A percentile compares a stretch with the other conserved stretches of the same genome.
phyloP scores from a whole-genome alignment of 768 basidiomycete genomes.

The Hygrophoropsis aurantiaca region DNA sequence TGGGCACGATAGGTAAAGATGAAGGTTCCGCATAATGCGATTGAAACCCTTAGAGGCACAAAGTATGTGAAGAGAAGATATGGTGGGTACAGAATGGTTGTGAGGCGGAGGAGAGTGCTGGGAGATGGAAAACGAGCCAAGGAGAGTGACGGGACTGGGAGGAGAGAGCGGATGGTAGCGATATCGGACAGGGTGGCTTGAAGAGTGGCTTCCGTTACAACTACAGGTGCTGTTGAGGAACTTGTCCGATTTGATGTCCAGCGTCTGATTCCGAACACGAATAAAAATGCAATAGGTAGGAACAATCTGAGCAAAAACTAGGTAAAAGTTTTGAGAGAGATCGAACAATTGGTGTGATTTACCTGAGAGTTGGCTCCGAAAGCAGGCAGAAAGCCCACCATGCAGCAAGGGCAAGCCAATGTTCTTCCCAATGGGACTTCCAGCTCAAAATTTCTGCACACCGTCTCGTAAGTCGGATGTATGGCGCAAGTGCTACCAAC shows the following conservation, averaged over 20 bases:
- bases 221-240: conserved; percentile 18
- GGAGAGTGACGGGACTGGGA: conserved; percentile 40
- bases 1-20: conserved; percentile 65
- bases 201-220: conserved; percentile 55
- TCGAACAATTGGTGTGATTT: conserved; percentile 13
- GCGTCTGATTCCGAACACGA: conserved; percentile 34
- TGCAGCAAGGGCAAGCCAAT: conserved; percentile 61
- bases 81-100: conserved; percentile 57
- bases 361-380: conserved; percentile 51
- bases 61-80: conserved; percentile 66
- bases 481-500: conserved; percentile 62
- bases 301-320: conserved; percentile 45
- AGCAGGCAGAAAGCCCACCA: conserved; percentile 84
- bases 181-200: conserved; percentile 64
- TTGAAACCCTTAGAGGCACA: conserved; percentile 59
- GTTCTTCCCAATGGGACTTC: conserved; percentile 55
- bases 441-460: conserved; percentile 55
- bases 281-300: conserved; percentile 52
- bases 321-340: conserved; percentile 6
- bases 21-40: conserved; percentile 59
- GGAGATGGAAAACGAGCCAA: conserved; percentile 28
- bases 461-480: conserved; percentile 44
- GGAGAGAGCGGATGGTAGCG: conserved; percentile 57
- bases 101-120: conserved; percentile 50
- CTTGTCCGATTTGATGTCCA: conserved; percentile 19